Base-by-base conservation (phyloP, 192 early-diverging fungal genomes). In the Coemansia sp. region DNA sequence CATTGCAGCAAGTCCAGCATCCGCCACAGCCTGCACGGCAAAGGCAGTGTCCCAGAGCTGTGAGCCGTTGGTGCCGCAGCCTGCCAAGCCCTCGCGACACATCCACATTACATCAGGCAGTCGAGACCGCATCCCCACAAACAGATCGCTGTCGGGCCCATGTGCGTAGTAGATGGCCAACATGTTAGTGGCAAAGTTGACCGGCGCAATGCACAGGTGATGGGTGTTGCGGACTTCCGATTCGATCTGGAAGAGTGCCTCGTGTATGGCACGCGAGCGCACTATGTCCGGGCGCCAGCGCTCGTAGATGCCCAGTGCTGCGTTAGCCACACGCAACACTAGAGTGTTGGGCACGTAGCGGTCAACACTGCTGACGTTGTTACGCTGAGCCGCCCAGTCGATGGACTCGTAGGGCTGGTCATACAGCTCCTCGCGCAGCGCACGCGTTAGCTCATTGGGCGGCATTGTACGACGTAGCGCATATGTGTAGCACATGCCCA, bases 11-110 rank as follows among this genome's bases (percentile, higher is more conserved):
- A 97, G 76, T 8, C 87, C 87, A 6, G 88, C 75, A 52, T 97
- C 97, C 5, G 91, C 81, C 2, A 85, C 72, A 0, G 95, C 97
- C 67, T 97, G 95, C 30, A 88, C 88, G 31, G 86, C 76, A 77
- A 97, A 92, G 1, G 93, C 86, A 2, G 93, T 89, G 74, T 99
- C 97, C 97, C 97, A 99, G 32, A 98, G 76, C 73, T 99, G 97
- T 57, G 89, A 92, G 10, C 97, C 97, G 61, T 99, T 97, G 16
- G 97, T 99, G 9, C 95, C 95, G 67, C 92, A 93, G 79, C 92
- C 91, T 76, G 93, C 90, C 89, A 99, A 87, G 2, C 97, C 97
- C 62, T 91, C 88, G 23, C 74, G 60, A 53, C 88, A 85, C 87
- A 98, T 88, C 94, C 95, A 99, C 85, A 98, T 83, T 57, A 93